Evolutionary conservation across 768 basidiomycete genomes (phyloP), one percentile per base, ranked within the genome.

Genomic region (Kwoniella sp.): DNA sequence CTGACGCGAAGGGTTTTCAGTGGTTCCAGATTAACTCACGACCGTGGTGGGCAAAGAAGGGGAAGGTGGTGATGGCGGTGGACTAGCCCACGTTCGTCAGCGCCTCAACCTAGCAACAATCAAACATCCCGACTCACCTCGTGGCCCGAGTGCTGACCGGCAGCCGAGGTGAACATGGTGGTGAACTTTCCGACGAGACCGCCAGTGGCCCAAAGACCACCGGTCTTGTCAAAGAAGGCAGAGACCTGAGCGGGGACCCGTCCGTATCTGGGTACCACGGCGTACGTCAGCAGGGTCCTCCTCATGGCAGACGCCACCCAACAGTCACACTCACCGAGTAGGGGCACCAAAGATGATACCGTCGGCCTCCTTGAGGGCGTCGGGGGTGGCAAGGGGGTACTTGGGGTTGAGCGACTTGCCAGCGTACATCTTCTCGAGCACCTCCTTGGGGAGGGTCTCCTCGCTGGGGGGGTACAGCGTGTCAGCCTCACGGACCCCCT

Each of bases 111-210:
- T 22, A 29, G 31, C 25, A 33, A 11, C 4, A 22, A 7, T 8
- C 12, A 12, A n/a, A 19, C 6, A n/a, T 1, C 8, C 12, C 14
- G 15, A 43, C 52, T 40, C 45, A 61, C 54, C 52, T 69, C 67
- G 43, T 90, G 88, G n/a, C 89, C 89, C 53, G 88, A 87, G 48
- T 88, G 87, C 10, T 78, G 82, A n/a, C 79, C 76, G 1, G 79
- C 85, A 0, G 85, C 84, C 20, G 84, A 84, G 41, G 87, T 81
- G 76, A 89, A 90, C 34, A 83, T 75, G 12, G 83, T 55, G 29
- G 58, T 60, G 23, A 70, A 63, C 73, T 91, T 92, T 60, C 88
- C 89, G 15, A 78, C 73, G 44, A 91, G 77, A 1, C 73, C 77
- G 19, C 87, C 69, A n/a, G 62, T 26, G 5, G 55, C 56, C 71